Conservation (phyloP, 2,329 filamentous ascomycete genomes). For the Fusarium vanettenii region DNA sequence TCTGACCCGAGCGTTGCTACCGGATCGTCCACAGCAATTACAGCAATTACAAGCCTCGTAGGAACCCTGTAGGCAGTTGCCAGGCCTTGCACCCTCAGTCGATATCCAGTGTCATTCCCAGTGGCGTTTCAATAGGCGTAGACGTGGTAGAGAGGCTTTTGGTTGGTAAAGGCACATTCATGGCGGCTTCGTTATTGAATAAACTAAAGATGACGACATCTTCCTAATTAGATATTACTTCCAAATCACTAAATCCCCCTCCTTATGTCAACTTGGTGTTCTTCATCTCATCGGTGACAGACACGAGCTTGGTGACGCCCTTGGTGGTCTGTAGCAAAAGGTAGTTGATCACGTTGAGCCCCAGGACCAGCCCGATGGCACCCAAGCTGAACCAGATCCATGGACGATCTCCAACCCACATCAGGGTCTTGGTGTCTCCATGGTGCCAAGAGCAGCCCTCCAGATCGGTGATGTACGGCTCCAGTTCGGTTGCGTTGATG, state of each 20-base stretch:
- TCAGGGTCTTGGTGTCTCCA: slow-evolving; percentile 58
- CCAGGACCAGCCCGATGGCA: slow-evolving; percentile 35
- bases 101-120: not conserved
- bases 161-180: not conserved
- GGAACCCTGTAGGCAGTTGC: not conserved
- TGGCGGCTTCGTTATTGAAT: not conserved
- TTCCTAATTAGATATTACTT: not conserved
- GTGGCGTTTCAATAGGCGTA: not conserved
- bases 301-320: slow-evolving; percentile 18
- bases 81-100: not conserved
- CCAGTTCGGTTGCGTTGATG: slow-evolving; percentile 39
- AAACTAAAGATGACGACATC: not conserved
- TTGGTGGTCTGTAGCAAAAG: slow-evolving; percentile 23
- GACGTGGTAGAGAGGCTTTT: not conserved
- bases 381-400: slow-evolving; percentile 49
- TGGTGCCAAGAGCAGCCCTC: slow-evolving; percentile 59
- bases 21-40: not conserved
- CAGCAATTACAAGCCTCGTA: not conserved
- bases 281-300: slow-evolving; percentile 26
- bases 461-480: slow-evolving; percentile 51
- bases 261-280: slow-evolving; percentile 35
- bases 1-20: not conserved
- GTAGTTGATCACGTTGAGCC: slow-evolving; percentile 31
- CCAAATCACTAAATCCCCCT: not conserved
- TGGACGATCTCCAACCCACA: slow-evolving; percentile 57